phyloP scores from a whole-genome alignment of 352 stramenopile species.

The Pythium phragmitis region DNA sequence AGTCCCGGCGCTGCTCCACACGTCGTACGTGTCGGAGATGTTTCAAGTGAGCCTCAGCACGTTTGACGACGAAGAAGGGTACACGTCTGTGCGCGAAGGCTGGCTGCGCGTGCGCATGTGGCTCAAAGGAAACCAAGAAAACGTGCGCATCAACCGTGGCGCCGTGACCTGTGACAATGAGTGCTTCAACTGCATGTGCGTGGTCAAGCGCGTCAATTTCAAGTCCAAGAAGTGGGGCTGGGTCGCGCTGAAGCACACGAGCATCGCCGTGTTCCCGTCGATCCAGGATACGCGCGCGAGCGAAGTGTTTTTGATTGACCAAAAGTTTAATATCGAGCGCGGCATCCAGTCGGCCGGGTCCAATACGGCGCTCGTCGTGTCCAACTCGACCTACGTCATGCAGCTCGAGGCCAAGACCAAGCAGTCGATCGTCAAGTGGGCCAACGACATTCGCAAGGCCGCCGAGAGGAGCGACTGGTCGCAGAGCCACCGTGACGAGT shows the following conservation, averaged over 20 bases:
- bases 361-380: conserved; percentile 73
- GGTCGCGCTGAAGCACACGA: conserved; percentile 81
- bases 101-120: conserved; percentile 84
- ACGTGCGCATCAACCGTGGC: conserved; percentile 80
- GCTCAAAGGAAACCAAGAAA: conserved; percentile 84
- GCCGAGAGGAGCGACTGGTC: conserved; percentile 74
- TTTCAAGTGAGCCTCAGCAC: conserved; percentile 85
- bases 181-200: conserved; percentile 89
- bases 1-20: conserved; percentile 60
- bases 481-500: conserved; percentile 76
- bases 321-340: conserved; percentile 79
- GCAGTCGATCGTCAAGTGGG: conserved; percentile 79
- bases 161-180: conserved; percentile 82
- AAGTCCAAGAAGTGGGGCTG: conserved; percentile 80
- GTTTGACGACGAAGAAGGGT: conserved; percentile 81
- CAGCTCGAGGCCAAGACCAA: conserved; percentile 82
- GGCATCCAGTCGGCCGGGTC: conserved; percentile 78
- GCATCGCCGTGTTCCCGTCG: conserved; percentile 77
- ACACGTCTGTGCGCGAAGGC: conserved; percentile 77
- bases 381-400: conserved; percentile 84
- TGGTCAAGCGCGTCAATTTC: conserved; percentile 84
- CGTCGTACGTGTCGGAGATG: conserved; percentile 68
- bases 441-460: conserved; percentile 76
- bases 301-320: conserved; percentile 80
- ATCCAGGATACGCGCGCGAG: conserved; percentile 66